Conservation (phyloP, 106 monocot genomes). For the Alisma plantagoaquatica region DNA sequence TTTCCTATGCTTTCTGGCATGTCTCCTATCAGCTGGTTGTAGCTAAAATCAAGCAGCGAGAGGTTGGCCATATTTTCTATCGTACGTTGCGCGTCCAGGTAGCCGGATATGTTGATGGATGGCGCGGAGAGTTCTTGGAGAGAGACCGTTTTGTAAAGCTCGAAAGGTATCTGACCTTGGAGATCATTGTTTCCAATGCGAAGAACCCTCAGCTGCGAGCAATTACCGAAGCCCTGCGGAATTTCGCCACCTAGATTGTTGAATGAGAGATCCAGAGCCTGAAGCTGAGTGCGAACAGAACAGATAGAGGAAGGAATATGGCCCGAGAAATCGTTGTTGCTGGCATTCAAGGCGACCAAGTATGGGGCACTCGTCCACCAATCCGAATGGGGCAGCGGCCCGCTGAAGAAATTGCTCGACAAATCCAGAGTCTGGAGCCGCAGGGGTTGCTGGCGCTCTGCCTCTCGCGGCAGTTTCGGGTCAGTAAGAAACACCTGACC, state of each 20-base stretch:
- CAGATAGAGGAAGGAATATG: conserved; percentile 9
- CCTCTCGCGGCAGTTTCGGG: conserved; percentile 9
- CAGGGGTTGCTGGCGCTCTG: not conserved
- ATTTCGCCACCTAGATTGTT: conserved; percentile 7
- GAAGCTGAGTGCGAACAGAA: conserved; percentile 5
- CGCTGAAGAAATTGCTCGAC: conserved; percentile 30
- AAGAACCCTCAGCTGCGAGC: conserved; percentile 17
- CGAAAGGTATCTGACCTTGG: conserved; percentile 6
- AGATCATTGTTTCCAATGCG: conserved; percentile 15
- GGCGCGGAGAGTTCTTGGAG: conserved; percentile 13
- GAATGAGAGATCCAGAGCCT: conserved; percentile 5
- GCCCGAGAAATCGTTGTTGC: conserved; percentile 21
- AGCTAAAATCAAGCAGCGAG: conserved; percentile 4
- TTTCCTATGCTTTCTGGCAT: conserved; percentile 20
- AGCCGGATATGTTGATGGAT: not conserved
- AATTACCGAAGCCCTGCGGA: conserved; percentile 27
- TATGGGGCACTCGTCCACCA: not conserved
- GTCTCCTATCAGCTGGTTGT: conserved; percentile 2
- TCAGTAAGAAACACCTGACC: too few relatives aligned
- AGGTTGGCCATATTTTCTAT: conserved; percentile 3
- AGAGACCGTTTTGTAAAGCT: conserved; percentile 14
- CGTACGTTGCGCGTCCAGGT: not conserved
- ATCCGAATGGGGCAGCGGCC: not conserved
- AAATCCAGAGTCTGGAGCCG: conserved; percentile 22
- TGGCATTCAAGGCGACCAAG: conserved; percentile 2